phyloP scores from a whole-genome alignment of 495 filamentous ascomycete genomes.

The Tuber indicum region DNA sequence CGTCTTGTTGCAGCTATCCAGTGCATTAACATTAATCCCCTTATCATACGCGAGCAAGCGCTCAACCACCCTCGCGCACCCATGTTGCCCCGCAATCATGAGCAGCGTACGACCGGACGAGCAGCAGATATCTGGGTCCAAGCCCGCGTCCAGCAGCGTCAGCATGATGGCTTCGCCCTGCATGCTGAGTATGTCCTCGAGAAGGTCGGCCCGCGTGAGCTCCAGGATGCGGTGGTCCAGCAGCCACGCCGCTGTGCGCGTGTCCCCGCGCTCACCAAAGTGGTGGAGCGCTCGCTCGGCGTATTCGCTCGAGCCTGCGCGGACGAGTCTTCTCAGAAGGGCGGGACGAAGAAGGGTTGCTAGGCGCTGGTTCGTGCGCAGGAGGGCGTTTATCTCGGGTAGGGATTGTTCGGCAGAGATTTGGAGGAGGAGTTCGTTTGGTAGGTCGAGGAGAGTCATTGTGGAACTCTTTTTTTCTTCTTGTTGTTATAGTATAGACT shows the following conservation, averaged over 20 bases:
- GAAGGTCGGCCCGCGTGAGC: background rate
- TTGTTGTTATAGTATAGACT: background rate
- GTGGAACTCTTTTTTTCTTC: background rate
- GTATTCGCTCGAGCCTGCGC: background rate
- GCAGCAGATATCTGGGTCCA: background rate
- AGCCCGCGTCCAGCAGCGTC: background rate
- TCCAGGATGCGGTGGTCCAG: background rate
- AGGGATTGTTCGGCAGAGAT: background rate
- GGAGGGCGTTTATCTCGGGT: background rate
- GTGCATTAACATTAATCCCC: background rate
- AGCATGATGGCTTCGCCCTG: background rate
- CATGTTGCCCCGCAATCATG: background rate
- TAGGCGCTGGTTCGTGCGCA: background rate
- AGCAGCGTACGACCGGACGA: background rate
- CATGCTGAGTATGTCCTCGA: background rate
- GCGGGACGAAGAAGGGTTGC: background rate
- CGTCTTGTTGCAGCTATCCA: background rate
- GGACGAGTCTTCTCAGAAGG: background rate
- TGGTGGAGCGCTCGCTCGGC: background rate
- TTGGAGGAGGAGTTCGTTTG: constrained; percentile 5
- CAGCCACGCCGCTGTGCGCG: background rate
- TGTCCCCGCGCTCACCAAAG: background rate
- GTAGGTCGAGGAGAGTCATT: background rate
- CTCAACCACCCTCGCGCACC: background rate
- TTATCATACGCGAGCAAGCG: background rate